phyloP scores from a whole-genome alignment of 2,329 filamentous ascomycete species.

The Colletotrichum simmondsii region DNA sequence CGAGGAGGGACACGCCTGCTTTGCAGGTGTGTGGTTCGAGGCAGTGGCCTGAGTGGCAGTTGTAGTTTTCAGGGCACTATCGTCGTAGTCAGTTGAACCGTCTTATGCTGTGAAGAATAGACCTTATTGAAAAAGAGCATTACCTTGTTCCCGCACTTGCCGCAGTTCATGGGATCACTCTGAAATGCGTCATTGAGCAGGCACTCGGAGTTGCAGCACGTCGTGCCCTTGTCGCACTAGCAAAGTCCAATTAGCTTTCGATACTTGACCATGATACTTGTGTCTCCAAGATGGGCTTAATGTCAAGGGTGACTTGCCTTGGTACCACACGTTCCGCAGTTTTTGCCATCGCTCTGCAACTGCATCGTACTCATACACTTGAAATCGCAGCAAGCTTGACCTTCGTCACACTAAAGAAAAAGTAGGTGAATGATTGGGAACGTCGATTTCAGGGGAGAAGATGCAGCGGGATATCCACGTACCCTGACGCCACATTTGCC shows the following conservation, averaged over 20 bases:
- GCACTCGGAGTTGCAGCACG: neutral
- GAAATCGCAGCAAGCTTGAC: neutral
- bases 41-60: neutral
- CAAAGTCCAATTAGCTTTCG: neutral
- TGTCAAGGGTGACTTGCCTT: neutral
- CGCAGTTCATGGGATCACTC: neutral
- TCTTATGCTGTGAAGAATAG: rapidly evolving
- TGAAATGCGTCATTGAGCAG: neutral
- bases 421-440: neutral
- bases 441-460: neutral
- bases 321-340: neutral
- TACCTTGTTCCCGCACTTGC: neutral
- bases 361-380: neutral
- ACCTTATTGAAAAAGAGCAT: neutral
- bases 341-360: neutral
- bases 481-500: neutral
- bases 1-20: neutral
- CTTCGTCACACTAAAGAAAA: neutral
- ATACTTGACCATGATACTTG: neutral
- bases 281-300: neutral
- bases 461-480: neutral
- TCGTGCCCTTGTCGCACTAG: neutral
- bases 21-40: neutral
- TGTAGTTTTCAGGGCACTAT: neutral
- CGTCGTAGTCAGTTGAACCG: too few species aligned